Percentiles rank a stretch among this genome's conserved stretches.
Conservation (phyloP, 495 filamentous ascomycete genomes). For the Penicillium odoratum region DNA sequence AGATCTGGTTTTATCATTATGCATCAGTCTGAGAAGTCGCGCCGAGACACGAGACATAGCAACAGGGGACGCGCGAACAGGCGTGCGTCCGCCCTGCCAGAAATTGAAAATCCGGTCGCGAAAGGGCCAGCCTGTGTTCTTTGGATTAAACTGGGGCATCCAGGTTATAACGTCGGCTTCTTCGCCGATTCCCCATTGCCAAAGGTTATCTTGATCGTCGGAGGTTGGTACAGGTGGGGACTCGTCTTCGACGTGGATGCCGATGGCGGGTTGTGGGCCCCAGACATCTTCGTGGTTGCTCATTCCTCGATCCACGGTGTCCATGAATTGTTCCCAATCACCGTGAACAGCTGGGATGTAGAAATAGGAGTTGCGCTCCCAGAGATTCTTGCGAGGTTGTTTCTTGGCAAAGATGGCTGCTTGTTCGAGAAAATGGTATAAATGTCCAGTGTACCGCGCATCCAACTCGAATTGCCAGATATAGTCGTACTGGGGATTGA, state of each 20-base stretch:
- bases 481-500: constrained; percentile 64
- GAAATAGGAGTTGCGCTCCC: constrained; percentile 71
- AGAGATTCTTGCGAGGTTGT: constrained; percentile 64
- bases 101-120: constrained; percentile 54
- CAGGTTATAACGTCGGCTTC: constrained; percentile 73
- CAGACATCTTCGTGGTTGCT: constrained; percentile 42
- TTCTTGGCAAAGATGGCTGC: constrained; percentile 55
- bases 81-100: constrained; percentile 47
- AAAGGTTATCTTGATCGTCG: constrained; percentile 43
- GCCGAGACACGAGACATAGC: constrained; percentile 61
- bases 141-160: constrained; percentile 65
- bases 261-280: constrained; percentile 54
- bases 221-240: background rate
- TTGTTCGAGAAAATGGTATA: constrained; percentile 59
- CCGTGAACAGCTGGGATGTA: constrained; percentile 66
- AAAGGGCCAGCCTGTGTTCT: constrained; percentile 58
- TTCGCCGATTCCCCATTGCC: constrained; percentile 75
- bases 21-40: constrained; percentile 62
- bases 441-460: constrained; percentile 63
- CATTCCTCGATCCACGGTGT: constrained; percentile 11
- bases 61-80: constrained; percentile 63
- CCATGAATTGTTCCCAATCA: constrained; percentile 16
- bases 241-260: constrained; percentile 10
- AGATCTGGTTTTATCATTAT: constrained; percentile 36
- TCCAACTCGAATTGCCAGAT: constrained; percentile 77